phyloP scores from a whole-genome alignment of 208 protist species.

The Herpetomonas samuelpessoai region DNA sequence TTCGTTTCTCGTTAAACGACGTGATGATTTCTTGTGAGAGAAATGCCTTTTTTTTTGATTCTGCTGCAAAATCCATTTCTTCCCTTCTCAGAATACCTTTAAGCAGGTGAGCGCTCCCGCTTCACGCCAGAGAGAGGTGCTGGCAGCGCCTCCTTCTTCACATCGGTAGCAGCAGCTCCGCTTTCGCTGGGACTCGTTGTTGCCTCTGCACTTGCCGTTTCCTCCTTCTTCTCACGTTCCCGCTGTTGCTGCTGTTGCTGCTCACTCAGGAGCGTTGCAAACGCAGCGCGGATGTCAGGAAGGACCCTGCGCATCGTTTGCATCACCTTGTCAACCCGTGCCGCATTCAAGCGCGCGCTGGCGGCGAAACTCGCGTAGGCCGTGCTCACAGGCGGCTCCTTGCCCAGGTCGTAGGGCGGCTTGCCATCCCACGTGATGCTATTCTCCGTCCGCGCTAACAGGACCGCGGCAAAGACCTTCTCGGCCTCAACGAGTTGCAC shows the following conservation, averaged over 20 bases:
- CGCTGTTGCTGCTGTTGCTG: slow-evolving; percentile 1
- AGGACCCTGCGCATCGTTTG: slow-evolving; percentile 23
- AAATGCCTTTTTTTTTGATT: too few relatives aligned
- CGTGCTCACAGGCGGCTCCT: slow-evolving; percentile 24
- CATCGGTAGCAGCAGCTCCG: too few relatives aligned
- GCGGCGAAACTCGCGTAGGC: slow-evolving; percentile 64
- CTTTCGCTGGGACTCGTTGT: too few relatives aligned
- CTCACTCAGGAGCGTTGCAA: slow-evolving; percentile 19
- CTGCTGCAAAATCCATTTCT: too few relatives aligned
- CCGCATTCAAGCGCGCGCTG: slow-evolving; percentile 44
- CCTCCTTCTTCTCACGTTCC: slow-evolving; percentile 5
- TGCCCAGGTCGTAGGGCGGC: slow-evolving; percentile 16
- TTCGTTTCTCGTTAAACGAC: too few relatives aligned
- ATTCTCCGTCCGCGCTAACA: slow-evolving; percentile 45
- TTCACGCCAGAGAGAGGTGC: slow-evolving; percentile 11
- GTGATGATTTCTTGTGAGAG: too few relatives aligned
- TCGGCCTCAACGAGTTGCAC: slow-evolving; percentile 43
- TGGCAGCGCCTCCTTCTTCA: slow-evolving; percentile 10
- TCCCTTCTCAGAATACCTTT: too few relatives aligned
- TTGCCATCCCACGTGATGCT: slow-evolving; percentile 42
- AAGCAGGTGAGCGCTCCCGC: not conserved
- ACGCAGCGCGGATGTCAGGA: slow-evolving; percentile 27
- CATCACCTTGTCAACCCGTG: slow-evolving; percentile 61
- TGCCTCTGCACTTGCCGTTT: not conserved
- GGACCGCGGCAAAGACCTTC: slow-evolving; percentile 44